Base-by-base conservation (phyloP, 169 alveolate species). In the Eimeria zaria region DNA sequence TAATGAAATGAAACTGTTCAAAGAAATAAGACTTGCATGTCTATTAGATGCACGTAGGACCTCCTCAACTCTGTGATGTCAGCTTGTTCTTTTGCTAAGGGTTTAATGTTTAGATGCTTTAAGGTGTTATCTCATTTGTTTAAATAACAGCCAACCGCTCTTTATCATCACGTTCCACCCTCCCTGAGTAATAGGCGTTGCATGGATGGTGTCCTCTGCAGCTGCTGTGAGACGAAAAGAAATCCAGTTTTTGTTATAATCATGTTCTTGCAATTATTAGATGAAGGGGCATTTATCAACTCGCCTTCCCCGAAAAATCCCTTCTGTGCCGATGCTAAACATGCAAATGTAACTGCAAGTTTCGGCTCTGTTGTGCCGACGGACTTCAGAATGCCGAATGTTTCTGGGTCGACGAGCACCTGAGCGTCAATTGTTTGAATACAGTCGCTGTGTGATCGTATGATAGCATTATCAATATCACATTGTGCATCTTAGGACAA, bases 101-200 rank as follows among this genome's bases (percentile, higher is more conserved):
- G 2, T 62, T 60, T 20, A 16, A 48, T 62, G 24, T 41, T 39
- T 36, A 41, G 12, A 18, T 16, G 12, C 16, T 67, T 44, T 3
- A n/a, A n/a, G n/a, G n/a, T n/a, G n/a, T 73, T 33, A 39, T 39
- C 55, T 2, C 36, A 36, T 87, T n/a, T 22, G 6, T 33, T 60
- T 36, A 11, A 16, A 22, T 44, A 69, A 2, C 44, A 24, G 30
- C 93, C 27, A 41, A 87, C 93, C 62, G 46, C 93, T 62, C 44
- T 39, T 44, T 33, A 87, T 87, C 51, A 64, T 87, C 55, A 87
- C 51, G 46, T 87, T 87, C 93, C 93, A 87, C 12, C 83, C 93
- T 0, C 93, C 93, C 80, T 87, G 67, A 4, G 78, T 39, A 30
- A 60, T 8, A 39, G 62, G 93, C 24, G 53, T 64, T 51, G 93